Conservation (phyloP, 495 filamentous ascomycete species). For the Echria macrotheca region DNA sequence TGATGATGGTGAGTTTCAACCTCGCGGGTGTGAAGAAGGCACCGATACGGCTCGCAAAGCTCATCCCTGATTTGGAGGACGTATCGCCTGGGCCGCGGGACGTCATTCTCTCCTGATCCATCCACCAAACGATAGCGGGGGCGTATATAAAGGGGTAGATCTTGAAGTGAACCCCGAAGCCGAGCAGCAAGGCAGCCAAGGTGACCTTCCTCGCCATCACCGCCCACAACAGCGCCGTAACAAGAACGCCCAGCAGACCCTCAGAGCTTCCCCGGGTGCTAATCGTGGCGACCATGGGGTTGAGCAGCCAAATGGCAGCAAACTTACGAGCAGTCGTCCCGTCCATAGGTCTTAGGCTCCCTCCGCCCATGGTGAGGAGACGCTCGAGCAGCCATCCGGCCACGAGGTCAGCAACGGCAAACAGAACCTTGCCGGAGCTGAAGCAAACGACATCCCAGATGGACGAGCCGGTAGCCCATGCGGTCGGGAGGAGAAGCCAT, state of each 20-base stretch:
- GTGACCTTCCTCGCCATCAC: constrained; percentile 51
- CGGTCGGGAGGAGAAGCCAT: constrained; percentile 81
- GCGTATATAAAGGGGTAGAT: constrained; percentile 98
- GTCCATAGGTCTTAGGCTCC: constrained; percentile 17
- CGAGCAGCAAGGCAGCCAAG: constrained; percentile 71
- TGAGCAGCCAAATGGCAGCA: constrained; percentile 84
- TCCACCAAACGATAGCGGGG: constrained; percentile 78
- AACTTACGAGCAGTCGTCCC: constrained; percentile 58
- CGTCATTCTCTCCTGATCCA: constrained; percentile 52
- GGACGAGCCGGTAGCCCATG: constrained; percentile 40
- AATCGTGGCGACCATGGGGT: constrained; percentile 97
- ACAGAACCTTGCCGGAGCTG: constrained; percentile 82
- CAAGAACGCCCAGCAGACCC: constrained; percentile 78
- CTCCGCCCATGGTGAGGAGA: constrained; percentile 25
- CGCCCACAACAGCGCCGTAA: constrained; percentile 77
- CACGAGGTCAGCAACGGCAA: constrained; percentile 74
- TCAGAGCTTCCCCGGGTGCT: constrained; percentile 92
- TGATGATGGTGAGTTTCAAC: constrained; percentile 56
- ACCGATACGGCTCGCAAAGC: constrained; percentile 22
- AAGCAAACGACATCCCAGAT: constrained; percentile 52
- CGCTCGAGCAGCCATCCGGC: constrained; percentile 75
- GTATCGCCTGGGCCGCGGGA: background rate
- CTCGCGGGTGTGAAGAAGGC: constrained; percentile 59
- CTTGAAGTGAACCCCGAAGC: constrained; percentile 89
- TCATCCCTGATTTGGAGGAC: background rate